Conservation (phyloP, 495 filamentous ascomycete genomes). For the Collariella sp. region DNA sequence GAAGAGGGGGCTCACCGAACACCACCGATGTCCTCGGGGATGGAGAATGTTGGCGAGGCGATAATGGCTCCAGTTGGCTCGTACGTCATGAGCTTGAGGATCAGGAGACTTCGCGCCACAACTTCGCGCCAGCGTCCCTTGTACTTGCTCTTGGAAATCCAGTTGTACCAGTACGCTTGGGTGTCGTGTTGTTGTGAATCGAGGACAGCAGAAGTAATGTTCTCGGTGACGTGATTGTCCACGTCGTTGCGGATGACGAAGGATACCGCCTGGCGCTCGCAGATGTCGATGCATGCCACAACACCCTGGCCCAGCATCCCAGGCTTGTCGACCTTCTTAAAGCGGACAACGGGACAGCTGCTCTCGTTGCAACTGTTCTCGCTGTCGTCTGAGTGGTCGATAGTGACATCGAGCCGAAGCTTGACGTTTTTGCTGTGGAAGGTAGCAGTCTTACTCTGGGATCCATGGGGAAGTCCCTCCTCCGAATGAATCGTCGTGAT, state of each 20-base stretch:
- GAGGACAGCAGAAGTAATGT: slow-evolving; percentile 46
- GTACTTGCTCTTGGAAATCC: slow-evolving; percentile 59
- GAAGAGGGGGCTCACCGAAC: slow-evolving; percentile 28
- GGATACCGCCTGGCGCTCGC: slow-evolving; percentile 57
- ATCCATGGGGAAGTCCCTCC: slow-evolving; percentile 24
- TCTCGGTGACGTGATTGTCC: slow-evolving; percentile 40
- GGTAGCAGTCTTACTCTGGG: slow-evolving; percentile 49
- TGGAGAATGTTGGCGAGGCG: slow-evolving; percentile 49
- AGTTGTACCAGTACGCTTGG: slow-evolving; percentile 58
- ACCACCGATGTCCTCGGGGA: slow-evolving; percentile 65
- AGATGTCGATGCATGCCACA: slow-evolving; percentile 46
- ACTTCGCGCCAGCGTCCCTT: slow-evolving; percentile 63
- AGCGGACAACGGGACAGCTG: slow-evolving; percentile 39
- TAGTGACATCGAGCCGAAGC: slow-evolving; percentile 56
- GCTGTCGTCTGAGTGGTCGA: slow-evolving; percentile 50
- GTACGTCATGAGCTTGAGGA: slow-evolving; percentile 64
- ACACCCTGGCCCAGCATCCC: slow-evolving; percentile 53
- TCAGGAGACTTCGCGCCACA: slow-evolving; percentile 57
- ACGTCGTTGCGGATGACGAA: slow-evolving; percentile 55
- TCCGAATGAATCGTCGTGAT: slow-evolving; percentile 40
- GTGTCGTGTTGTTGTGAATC: slow-evolving; percentile 56
- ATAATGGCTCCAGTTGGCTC: slow-evolving; percentile 45
- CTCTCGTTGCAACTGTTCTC: slow-evolving; percentile 37
- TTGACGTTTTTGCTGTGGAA: slow-evolving; percentile 50
- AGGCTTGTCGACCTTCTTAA: slow-evolving; percentile 42